Percentiles rank a stretch among this genome's conserved stretches.
Evolutionary conservation across 2,329 filamentous ascomycete genomes (phyloP).

Genomic region (Neurospora sp.): DNA sequence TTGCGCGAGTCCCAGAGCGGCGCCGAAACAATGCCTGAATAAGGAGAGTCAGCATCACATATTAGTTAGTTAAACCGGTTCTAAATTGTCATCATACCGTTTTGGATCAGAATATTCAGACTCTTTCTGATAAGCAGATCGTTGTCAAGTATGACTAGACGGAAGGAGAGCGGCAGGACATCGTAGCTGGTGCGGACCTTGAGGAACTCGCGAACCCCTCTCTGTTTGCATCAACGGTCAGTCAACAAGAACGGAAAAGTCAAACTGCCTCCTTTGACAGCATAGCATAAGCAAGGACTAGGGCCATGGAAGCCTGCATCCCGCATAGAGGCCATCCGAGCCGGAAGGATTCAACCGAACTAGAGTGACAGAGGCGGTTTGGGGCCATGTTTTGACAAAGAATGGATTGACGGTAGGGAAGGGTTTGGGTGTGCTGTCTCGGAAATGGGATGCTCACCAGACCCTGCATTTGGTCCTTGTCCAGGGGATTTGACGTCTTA

Average conservation of each 20-base stretch:
- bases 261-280: neutral
- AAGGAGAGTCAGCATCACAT: conserved; percentile 3
- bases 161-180: conserved; percentile 90
- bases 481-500: conserved; percentile 47
- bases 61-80: no score
- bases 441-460: conserved; percentile 45
- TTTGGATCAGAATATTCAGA: conserved; percentile 87
- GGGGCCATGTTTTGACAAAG: neutral
- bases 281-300: neutral
- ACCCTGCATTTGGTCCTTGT: conserved; percentile 69
- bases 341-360: neutral
- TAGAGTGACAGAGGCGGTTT: neutral
- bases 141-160: conserved; percentile 91
- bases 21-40: conserved; percentile 84
- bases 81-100: conserved; percentile 47
- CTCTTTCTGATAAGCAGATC: conserved; percentile 95
- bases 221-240: conserved; percentile 38
- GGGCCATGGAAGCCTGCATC: neutral
- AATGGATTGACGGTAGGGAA: neutral
- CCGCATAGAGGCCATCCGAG: neutral
- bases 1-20: conserved; percentile 93
- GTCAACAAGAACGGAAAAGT: neutral
- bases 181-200: conserved; percentile 96
- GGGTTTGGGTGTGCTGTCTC: conserved; percentile 10
- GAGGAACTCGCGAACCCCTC: conserved; percentile 88